phyloP scores from a whole-genome alignment of 2,329 filamentous ascomycete species.

The Laburnicola sp. region DNA sequence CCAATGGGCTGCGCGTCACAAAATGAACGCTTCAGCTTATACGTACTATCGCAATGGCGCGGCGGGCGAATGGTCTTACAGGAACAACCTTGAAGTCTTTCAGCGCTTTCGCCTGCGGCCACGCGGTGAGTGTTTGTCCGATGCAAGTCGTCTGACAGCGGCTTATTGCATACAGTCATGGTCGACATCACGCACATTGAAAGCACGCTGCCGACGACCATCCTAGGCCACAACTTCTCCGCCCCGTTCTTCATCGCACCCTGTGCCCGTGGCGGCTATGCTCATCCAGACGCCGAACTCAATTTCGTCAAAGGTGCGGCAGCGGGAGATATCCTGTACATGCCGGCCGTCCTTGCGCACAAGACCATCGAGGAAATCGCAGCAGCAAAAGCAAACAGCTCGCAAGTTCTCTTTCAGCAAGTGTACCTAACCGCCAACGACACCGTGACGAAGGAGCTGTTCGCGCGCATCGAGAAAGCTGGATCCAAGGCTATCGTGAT shows the following conservation, averaged over 20 bases:
- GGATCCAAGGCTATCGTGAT: slow-evolving; percentile 48
- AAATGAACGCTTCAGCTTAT: slow-evolving; percentile 54
- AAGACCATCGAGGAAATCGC: slow-evolving; percentile 40
- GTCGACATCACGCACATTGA: slow-evolving; percentile 53
- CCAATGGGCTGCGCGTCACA: slow-evolving; percentile 56
- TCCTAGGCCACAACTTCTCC: slow-evolving; percentile 58
- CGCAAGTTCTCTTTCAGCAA: slow-evolving; percentile 48
- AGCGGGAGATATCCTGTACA: slow-evolving; percentile 56
- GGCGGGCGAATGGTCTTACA: slow-evolving; percentile 59
- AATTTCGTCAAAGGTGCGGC: slow-evolving; percentile 57
- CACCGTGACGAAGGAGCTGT: slow-evolving; percentile 35
- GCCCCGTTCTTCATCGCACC: slow-evolving; percentile 61
- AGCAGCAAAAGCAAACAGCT: slow-evolving; percentile 26
- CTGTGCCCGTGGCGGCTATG: slow-evolving; percentile 45
- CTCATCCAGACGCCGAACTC: slow-evolving; percentile 52
- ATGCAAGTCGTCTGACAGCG: neutral
- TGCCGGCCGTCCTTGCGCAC: slow-evolving; percentile 45
- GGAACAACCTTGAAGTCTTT: slow-evolving; percentile 61
- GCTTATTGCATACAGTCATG: slow-evolving; percentile 38
- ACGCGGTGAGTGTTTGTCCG: slow-evolving; percentile 22
- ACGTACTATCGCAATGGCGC: slow-evolving; percentile 63
- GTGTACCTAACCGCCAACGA: slow-evolving; percentile 44
- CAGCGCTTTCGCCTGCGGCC: slow-evolving; percentile 55
- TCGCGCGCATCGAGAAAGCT: slow-evolving; percentile 35
- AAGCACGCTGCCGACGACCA: slow-evolving; percentile 48